These are phyloP conservation scores for Hypoxylon trugodes DNA, from an alignment of 495 filamentous ascomycete genomes.

Conservation along the genomic window DNA sequence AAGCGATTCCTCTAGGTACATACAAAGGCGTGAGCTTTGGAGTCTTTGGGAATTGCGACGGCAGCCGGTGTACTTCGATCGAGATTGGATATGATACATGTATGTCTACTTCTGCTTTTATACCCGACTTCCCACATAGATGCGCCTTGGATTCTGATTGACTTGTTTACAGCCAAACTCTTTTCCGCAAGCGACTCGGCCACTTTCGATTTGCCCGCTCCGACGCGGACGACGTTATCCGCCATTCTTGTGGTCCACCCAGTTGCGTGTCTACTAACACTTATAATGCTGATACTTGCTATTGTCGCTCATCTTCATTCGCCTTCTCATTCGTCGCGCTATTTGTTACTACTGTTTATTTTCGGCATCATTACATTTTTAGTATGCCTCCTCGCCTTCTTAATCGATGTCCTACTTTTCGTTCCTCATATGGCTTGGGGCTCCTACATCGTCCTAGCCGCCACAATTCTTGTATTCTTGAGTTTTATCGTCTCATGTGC, in stretches of 20 bases:
- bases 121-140: not conserved
- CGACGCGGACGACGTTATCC: constrained; percentile 84
- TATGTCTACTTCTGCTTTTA: constrained; percentile 52
- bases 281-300: constrained; percentile 84
- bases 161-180: constrained; percentile 50
- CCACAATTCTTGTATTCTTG: constrained; percentile 84
- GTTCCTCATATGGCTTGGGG: constrained; percentile 94
- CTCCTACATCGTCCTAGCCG: constrained; percentile 91
- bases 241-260: constrained; percentile 93
- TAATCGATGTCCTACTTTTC: constrained; percentile 95
- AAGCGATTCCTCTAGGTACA: constrained; percentile 80
- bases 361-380: constrained; percentile 85
- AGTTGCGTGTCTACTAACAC: constrained; percentile 83
- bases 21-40: constrained; percentile 83
- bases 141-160: constrained; percentile 25
- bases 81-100: constrained; percentile 86
- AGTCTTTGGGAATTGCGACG: constrained; percentile 89
- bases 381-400: constrained; percentile 84
- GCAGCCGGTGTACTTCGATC: constrained; percentile 68
- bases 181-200: constrained; percentile 47
- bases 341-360: constrained; percentile 83
- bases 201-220: constrained; percentile 77
- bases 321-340: constrained; percentile 92
- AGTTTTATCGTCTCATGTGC: constrained; percentile 90
- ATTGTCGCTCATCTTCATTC: constrained; percentile 84